Evolutionary conservation across 176 grass and related monocot species (phyloP), one percentile per base, ranked within the genome.

Genomic region (Carex littledalei): DNA sequence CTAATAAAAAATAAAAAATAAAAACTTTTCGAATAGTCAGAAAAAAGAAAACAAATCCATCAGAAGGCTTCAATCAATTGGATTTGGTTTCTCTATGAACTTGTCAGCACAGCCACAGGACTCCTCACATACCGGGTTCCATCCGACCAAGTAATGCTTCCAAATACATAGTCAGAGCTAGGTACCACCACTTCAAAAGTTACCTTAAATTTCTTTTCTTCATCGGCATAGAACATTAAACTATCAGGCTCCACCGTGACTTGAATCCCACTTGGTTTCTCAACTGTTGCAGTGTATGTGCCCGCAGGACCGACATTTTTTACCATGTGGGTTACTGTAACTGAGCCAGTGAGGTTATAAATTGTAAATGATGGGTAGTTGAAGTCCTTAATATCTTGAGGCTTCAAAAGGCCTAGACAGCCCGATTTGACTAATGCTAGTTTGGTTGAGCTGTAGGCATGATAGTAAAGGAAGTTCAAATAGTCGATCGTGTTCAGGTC

Each of bases 331-430:
- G 49, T 86, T 47, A 87, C 84, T 21, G 65, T 67, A 0, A 63
- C 20, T 5, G 47, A 55, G 1, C 5, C 64, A 24, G 50, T 50
- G 3, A 94, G 84, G 3, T 81, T 62, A 56, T 79, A 57, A 80
- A 88, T 72, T 10, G 81, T 87, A 59, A 97, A 81, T 49, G 94
- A 86, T 12, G 88, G 94, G 81, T 94, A 93, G 84, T 97, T 97
- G 13, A 94, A 77, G 70, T 97, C 84, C 21, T 84, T 57, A 1
- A 91, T 63, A n/a, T 35, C 22, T 12, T 58, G 18, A 34, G 43
- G 12, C 1, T 22, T 67, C 0, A 11, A 61, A 55, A 88, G 91
- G 86, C 91, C 92, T 61, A 39, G 32, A 86, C 82, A 92, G 3
- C 81, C 79, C 41, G 5, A 31, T 18, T 84, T 83, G 78, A 97